Base-by-base conservation (phyloP, 352 stramenopile species). In the Hyaloperonospora brassicae region DNA sequence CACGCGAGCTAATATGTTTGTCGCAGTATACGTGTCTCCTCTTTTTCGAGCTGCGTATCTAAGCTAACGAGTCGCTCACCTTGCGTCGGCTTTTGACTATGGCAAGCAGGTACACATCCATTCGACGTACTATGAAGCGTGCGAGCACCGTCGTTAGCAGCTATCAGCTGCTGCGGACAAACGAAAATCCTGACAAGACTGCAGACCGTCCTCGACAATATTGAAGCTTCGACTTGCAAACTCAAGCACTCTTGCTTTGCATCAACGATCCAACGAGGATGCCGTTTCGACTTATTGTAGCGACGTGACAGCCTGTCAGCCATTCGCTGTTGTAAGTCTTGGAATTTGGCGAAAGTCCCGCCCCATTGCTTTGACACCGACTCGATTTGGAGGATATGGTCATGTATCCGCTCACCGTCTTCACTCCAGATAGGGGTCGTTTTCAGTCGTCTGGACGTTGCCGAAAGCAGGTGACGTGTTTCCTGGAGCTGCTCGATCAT, bases 401-500 rank as follows among this genome's bases (percentile, higher is more conserved):
- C 14, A n/a, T 39, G 13, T 7, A 50, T 12, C 36, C 39, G 39
- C 30, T 27, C 13, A 30, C n/a, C 1, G 17, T 46, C 41, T 23
- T 13, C n/a, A 46, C 41, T 36, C 17, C 48, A 11, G 25, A 46
- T 44, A 7, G 10, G 14, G 12, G 7, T 38, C 36, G 35, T 39
- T 47, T 54, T 27, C 12, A 54, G 27, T 14, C 23, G 25, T 31
- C 27, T 40, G 14, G 23, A 47, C 11, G 22, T 39, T 25, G 35
- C 35, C 13, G 24, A 23, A 54, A 54, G n/a, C 13, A 54, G 31
- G 13, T 11, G 17, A 12, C 41, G 41, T 23, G 47, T 53, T 13
- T 53, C 48, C 17, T 45, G 25, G 14, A 47, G 35, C 25, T 54
- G 48, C 23, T 47, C 8, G 12, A 22, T 45, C 35, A 54, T 3